Conservation (phyloP, 176 grass and related monocot genomes). For the Triticum urartu region DNA sequence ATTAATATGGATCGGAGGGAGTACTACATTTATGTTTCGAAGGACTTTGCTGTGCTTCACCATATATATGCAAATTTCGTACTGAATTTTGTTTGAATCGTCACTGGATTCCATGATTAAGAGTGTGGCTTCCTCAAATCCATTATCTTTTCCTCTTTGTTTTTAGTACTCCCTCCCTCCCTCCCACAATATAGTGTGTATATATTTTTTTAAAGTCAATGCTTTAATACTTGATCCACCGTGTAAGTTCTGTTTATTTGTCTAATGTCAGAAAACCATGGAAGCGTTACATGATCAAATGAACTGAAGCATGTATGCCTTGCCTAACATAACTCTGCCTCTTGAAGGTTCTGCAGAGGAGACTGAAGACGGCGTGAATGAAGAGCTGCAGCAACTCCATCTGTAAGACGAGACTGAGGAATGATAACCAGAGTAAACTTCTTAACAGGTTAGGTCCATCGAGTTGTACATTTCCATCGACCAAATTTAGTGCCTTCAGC, state of each 20-base stretch:
- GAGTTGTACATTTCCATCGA: not conserved
- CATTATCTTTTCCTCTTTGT: not conserved
- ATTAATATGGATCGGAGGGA: no score
- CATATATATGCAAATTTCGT: not conserved
- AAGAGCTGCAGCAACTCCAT: not conserved
- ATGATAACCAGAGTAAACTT: not conserved
- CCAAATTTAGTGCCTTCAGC: not conserved
- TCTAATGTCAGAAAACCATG: not conserved
- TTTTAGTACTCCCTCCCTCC: no score
- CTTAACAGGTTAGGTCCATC: not conserved
- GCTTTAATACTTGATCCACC: no score
- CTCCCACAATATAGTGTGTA: no score
- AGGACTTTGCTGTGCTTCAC: not conserved
- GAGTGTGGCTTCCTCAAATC: not conserved
- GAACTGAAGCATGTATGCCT: not conserved
- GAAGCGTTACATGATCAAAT: not conserved
- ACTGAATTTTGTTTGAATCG: not conserved
- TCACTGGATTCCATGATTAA: not conserved
- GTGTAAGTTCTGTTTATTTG: not conserved
- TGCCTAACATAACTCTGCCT: not conserved
- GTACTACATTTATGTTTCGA: not conserved
- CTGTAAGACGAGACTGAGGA: not conserved
- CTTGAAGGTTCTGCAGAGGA: constrained; percentile 2
- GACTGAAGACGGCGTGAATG: not conserved
- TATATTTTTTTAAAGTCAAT: no score